Percentiles rank a stretch among this genome's conserved stretches.
Conservation (phyloP, 1,284 basidiomycete genomes). For the Heterobasidion occidentale region DNA sequence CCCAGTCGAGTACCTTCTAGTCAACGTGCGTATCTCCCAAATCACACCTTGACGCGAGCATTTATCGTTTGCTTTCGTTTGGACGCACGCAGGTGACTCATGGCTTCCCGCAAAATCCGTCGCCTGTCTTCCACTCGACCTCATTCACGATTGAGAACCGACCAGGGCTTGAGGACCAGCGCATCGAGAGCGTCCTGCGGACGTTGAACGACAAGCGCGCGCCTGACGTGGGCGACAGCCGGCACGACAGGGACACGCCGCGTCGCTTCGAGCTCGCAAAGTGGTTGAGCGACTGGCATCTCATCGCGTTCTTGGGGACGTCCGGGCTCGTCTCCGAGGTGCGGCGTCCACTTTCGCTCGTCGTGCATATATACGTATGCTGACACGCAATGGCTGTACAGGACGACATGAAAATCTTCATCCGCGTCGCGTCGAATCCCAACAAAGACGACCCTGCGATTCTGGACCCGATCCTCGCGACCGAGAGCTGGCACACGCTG, state of each 20-base stretch:
- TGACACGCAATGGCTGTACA: conserved; percentile 19
- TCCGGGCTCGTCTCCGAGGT: conserved; percentile 79
- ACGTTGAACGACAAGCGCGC: conserved; percentile 54
- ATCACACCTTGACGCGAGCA: conserved; percentile 5
- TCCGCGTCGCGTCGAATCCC: conserved; percentile 59
- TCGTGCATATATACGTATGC: neutral
- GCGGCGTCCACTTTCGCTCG: conserved; percentile 16
- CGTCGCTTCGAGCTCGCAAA: conserved; percentile 59
- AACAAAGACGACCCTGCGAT: conserved; percentile 47
- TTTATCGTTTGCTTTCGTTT: conserved; percentile 3
- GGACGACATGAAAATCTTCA: conserved; percentile 70
- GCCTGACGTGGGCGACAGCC: conserved; percentile 47
- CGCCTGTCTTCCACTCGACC: conserved; percentile 76
- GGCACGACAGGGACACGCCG: conserved; percentile 34
- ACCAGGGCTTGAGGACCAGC: conserved; percentile 82
- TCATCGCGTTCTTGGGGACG: conserved; percentile 80
- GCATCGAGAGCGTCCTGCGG: conserved; percentile 58
- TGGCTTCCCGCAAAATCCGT: conserved; percentile 90
- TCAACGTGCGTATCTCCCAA: conserved; percentile 91
- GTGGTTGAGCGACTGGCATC: conserved; percentile 93
- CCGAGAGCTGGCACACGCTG: conserved; percentile 81
- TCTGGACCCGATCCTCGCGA: conserved; percentile 60
- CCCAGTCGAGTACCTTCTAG: conserved; percentile 95
- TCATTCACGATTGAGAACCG: conserved; percentile 90
- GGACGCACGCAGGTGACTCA: conserved; percentile 71